phyloP scores from a whole-genome alignment of 2,329 filamentous ascomycete genomes.

The Fusarium sp. region DNA sequence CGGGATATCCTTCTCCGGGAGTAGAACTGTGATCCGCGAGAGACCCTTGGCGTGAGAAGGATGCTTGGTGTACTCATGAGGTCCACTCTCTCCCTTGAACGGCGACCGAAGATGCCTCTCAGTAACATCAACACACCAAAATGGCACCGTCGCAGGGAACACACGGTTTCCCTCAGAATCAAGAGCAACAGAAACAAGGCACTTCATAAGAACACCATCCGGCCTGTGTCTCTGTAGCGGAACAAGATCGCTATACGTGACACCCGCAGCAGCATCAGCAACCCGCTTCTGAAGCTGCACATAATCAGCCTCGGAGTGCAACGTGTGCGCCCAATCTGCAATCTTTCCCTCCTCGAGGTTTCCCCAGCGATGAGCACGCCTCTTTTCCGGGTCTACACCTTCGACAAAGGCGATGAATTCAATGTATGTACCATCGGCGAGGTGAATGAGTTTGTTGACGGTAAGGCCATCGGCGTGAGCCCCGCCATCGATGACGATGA shows the following conservation, averaged over 20 bases:
- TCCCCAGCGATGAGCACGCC: slow-evolving; percentile 70
- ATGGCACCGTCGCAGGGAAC: slow-evolving; percentile 66
- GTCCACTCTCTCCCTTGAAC: slow-evolving; percentile 36
- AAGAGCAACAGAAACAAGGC: slow-evolving; percentile 65
- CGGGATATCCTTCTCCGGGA: slow-evolving; percentile 40
- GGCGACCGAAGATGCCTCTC: slow-evolving; percentile 68
- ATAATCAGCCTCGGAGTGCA: slow-evolving; percentile 52
- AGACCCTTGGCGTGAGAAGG: slow-evolving; percentile 65
- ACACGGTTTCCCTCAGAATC: slow-evolving; percentile 37
- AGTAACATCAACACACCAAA: slow-evolving; percentile 75
- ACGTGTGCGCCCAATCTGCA: slow-evolving; percentile 72
- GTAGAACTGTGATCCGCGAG: slow-evolving; percentile 55
- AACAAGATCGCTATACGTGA: slow-evolving; percentile 61
- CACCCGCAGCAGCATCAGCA: slow-evolving; percentile 44
- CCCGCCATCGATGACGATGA: slow-evolving; percentile 71
- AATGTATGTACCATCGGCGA: slow-evolving; percentile 74
- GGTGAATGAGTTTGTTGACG: slow-evolving; percentile 71
- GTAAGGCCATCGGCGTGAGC: slow-evolving; percentile 70
- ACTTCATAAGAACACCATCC: slow-evolving; percentile 68
- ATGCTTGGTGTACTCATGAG: slow-evolving; percentile 54
- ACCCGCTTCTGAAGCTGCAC: slow-evolving; percentile 53
- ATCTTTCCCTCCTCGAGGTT: slow-evolving; percentile 59
- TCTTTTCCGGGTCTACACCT: slow-evolving; percentile 52
- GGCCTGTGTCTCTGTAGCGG: slow-evolving; percentile 65
- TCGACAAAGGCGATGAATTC: slow-evolving; percentile 74